A percentile compares a stretch with the other conserved stretches of the same genome.
Evolutionary conservation across 2,329 filamentous ascomycete species (phyloP).

Genomic region (Parastagonospora avenae): DNA sequence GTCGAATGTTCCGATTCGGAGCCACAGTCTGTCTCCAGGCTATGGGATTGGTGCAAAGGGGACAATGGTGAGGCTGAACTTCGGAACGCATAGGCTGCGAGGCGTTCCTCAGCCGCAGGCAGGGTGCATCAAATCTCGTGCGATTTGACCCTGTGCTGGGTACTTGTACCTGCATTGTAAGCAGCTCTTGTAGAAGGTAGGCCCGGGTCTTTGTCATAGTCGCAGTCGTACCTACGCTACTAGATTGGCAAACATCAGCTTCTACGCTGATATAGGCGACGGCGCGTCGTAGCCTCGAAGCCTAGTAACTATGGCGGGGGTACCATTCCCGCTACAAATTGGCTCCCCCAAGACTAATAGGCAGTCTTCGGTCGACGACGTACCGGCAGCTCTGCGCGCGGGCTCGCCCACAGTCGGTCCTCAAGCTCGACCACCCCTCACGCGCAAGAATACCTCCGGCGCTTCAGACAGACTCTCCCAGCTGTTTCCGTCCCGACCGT

Average conservation of each 20-base stretch:
- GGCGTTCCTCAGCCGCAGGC: slow-evolving; percentile 16
- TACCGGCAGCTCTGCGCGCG: slow-evolving; percentile 37
- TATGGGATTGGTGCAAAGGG: slow-evolving; percentile 4
- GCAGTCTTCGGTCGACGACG: slow-evolving; percentile 20
- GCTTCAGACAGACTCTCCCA: slow-evolving; percentile 42
- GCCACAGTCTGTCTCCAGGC: slow-evolving; percentile 1
- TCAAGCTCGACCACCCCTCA: slow-evolving; percentile 28
- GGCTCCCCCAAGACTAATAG: slow-evolving; percentile 31
- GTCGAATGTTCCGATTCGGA: background rate
- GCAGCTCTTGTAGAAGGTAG: background rate
- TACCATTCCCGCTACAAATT: slow-evolving; percentile 38
- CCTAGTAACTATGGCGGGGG: slow-evolving; percentile 26
- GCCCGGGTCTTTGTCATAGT: background rate
- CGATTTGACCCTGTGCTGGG: background rate
- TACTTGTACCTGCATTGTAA: background rate
- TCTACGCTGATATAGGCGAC: background rate
- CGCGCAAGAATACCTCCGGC: slow-evolving; percentile 35
- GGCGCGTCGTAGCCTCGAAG: background rate
- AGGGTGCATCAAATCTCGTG: slow-evolving; percentile 4
- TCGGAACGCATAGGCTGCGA: slow-evolving; percentile 16
- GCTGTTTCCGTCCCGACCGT: slow-evolving; percentile 43
- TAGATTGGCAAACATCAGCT: background rate
- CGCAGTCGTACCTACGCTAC: background rate
- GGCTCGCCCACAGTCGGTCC: slow-evolving; percentile 33
- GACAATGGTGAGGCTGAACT: slow-evolving; percentile 21